phyloP scores from a whole-genome alignment of 2,329 filamentous ascomycete genomes.

The Calonectria pauciramosa region DNA sequence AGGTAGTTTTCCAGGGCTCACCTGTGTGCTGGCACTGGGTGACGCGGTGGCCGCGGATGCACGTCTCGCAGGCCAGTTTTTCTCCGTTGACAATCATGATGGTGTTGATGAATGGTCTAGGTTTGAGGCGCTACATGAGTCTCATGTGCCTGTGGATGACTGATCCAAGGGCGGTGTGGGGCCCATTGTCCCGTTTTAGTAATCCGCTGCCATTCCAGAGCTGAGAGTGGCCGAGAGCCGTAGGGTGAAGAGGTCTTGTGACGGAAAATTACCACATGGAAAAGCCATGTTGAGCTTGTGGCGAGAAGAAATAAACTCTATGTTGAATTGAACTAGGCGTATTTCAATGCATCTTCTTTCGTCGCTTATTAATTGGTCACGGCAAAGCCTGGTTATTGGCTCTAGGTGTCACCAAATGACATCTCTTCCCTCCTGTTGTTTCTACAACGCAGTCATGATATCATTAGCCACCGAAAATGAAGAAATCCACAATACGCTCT shows the following conservation, averaged over 20 bases:
- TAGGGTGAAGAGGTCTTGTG: neutral
- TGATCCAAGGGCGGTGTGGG: neutral
- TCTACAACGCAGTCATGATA: too few relatives aligned
- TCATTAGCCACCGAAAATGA: too few relatives aligned
- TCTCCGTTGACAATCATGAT: constrained; percentile 21
- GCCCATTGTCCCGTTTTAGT: neutral
- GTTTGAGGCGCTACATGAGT: neutral
- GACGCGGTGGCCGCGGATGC: constrained; percentile 35
- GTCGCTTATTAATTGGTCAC: neutral
- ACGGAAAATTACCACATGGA: neutral
- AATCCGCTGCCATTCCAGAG: neutral
- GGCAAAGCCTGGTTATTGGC: neutral
- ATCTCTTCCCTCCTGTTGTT: too few relatives aligned
- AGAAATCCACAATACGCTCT: neutral
- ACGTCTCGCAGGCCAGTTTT: constrained; percentile 32
- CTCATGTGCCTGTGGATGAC: neutral
- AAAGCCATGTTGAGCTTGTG: neutral
- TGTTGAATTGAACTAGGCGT: neutral
- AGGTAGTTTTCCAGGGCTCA: neutral
- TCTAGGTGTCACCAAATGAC: neutral
- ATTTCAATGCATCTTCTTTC: neutral
- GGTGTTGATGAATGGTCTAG: neutral
- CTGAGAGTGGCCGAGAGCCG: neutral
- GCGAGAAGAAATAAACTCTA: neutral
- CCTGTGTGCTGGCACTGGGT: constrained; percentile 33